Conservation (phyloP, 2,329 filamentous ascomycete species). For the Grosmannia serpens region DNA sequence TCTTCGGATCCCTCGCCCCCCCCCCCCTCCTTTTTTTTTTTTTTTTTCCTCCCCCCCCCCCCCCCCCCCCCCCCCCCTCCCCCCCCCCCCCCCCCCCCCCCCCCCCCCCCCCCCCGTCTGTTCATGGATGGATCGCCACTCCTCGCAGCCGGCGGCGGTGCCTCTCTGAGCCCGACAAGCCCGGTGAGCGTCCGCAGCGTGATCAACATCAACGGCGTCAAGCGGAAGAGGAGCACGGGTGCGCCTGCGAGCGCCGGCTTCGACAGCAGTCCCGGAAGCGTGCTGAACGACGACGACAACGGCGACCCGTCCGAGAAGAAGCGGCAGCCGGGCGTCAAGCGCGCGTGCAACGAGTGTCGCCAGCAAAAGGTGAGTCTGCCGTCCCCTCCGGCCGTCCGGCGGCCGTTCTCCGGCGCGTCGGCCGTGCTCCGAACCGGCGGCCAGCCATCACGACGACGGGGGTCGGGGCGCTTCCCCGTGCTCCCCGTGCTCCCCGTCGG, state of each 20-base stretch:
- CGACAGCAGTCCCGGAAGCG: constrained; percentile 52
- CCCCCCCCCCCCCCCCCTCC: too few species aligned
- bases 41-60: too few species aligned
- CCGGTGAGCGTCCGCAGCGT: constrained; percentile 37
- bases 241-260: constrained; percentile 21
- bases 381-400: not conserved
- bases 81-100: too few species aligned
- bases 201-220: constrained; percentile 35
- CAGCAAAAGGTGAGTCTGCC: constrained; percentile 66
- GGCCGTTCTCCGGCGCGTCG: not conserved
- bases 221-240: constrained; percentile 47
- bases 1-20: too few species aligned
- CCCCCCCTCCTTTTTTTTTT: too few species aligned
- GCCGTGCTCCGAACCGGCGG: not conserved
- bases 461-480: too few species aligned
- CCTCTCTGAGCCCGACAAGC: constrained; percentile 38
- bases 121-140: constrained; percentile 26
- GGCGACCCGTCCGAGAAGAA: constrained; percentile 45
- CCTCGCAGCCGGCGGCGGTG: constrained; percentile 19
- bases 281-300: constrained; percentile 46
- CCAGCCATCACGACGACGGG: too few species aligned
- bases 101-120: too few species aligned
- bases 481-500: too few species aligned
- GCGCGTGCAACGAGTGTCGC: constrained; percentile 74
- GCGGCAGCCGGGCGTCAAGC: constrained; percentile 59